Evolutionary conservation across 2,329 filamentous ascomycete species (phyloP).

Genomic region (Aureobasidium sp.): DNA sequence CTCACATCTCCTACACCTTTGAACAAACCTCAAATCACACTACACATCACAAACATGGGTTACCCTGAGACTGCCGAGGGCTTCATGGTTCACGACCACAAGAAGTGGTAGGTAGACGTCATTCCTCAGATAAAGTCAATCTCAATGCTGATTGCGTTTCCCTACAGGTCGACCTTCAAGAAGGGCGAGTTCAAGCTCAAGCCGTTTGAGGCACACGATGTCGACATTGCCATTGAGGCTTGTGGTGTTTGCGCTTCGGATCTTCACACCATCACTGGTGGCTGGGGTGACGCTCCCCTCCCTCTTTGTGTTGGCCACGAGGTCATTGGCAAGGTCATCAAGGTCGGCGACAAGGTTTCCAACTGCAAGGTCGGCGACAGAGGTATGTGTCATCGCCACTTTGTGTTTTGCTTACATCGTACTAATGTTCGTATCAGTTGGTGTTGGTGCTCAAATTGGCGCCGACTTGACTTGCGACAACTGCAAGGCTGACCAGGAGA

Average conservation of each 20-base stretch:
- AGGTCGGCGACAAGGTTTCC: slow-evolving; percentile 45
- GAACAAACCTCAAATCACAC: slow-evolving; percentile 2
- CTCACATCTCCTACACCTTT: neutral
- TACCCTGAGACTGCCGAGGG: slow-evolving; percentile 47
- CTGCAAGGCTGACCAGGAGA: slow-evolving; percentile 48
- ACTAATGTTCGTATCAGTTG: slow-evolving; percentile 35
- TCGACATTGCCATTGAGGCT: slow-evolving; percentile 79
- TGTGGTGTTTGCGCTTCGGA: slow-evolving; percentile 56
- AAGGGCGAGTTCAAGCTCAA: slow-evolving; percentile 64
- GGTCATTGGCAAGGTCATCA: slow-evolving; percentile 44
- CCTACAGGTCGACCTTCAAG: slow-evolving; percentile 3
- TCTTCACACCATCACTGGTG: slow-evolving; percentile 45
- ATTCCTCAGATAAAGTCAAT: slow-evolving; percentile 32
- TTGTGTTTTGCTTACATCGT: neutral
- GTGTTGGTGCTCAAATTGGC: slow-evolving; percentile 45
- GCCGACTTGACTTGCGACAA: slow-evolving; percentile 44
- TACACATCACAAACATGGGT: slow-evolving; percentile 34
- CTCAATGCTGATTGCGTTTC: slow-evolving; percentile 11
- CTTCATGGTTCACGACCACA: slow-evolving; percentile 45
- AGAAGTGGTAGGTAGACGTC: slow-evolving; percentile 47
- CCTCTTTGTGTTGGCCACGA: slow-evolving; percentile 63
- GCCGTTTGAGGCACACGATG: slow-evolving; percentile 77
- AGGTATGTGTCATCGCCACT: neutral
- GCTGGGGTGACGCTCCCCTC: slow-evolving; percentile 58
- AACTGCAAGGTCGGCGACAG: slow-evolving; percentile 39